These are phyloP conservation scores for Aspergillus niger DNA, from an alignment of 2,329 filamentous ascomycete genomes.

Conservation along the genomic window DNA sequence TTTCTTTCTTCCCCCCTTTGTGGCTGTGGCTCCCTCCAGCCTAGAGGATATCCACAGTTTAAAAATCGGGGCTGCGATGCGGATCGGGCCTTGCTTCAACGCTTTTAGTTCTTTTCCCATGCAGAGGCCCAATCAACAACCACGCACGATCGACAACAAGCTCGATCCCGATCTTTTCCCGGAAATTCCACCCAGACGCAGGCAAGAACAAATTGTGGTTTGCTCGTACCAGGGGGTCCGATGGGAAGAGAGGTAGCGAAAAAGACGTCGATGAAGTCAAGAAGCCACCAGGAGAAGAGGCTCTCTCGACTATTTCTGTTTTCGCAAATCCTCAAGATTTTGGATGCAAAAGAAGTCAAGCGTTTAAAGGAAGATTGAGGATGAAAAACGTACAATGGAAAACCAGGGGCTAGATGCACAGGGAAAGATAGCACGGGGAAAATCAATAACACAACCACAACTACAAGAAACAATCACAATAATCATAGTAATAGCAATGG, in stretches of 20 bases:
- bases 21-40: constrained; percentile 7
- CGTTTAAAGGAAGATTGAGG: background rate
- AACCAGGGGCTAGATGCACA: background rate
- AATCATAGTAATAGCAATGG: background rate
- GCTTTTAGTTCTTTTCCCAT: constrained; percentile 1
- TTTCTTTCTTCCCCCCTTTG: background rate
- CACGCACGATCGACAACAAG: constrained; percentile 6
- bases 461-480: background rate
- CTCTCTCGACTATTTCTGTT: background rate
- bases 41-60: constrained; percentile 7
- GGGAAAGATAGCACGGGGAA: background rate
- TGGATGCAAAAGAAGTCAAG: background rate
- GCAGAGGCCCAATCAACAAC: constrained; percentile 4
- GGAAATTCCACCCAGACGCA: background rate
- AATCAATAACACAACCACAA: background rate
- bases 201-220: background rate
- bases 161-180: background rate
- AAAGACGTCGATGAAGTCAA: background rate
- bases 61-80: constrained; percentile 6
- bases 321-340: background rate
- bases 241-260: background rate
- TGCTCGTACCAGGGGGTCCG: background rate
- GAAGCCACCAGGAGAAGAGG: background rate
- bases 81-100: constrained; percentile 11
- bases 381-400: background rate